Percentiles rank a stretch among this genome's conserved stretches.
phyloP scores from a whole-genome alignment of 768 basidiomycete genomes.

The Phanerochaete sordida region DNA sequence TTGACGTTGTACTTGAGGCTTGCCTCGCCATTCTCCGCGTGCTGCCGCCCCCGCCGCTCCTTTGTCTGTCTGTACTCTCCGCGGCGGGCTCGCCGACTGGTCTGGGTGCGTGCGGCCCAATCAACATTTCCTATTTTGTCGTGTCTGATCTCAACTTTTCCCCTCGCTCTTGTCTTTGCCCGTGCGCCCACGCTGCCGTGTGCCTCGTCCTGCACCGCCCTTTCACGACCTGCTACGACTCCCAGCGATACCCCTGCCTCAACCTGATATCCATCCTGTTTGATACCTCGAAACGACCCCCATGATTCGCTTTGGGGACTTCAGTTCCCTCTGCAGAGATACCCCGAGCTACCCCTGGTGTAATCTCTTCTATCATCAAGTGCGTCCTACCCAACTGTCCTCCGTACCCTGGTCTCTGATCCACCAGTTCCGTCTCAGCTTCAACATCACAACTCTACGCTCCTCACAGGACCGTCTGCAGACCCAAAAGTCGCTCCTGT shows the following conservation, averaged over 20 bases:
- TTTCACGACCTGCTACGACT: constrained; percentile 13
- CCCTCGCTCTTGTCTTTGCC: not conserved
- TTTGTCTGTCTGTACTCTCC: not conserved
- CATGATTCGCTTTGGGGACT: constrained; percentile 72
- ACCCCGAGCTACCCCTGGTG: constrained; percentile 88
- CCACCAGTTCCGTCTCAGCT: constrained; percentile 21
- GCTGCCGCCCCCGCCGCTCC: not conserved
- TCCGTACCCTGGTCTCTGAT: constrained; percentile 12
- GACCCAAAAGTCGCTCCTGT: constrained; percentile 60
- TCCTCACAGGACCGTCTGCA: constrained; percentile 40
- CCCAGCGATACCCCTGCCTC: constrained; percentile 11
- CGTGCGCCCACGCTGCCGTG: constrained; percentile 5
- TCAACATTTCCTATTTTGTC: constrained; percentile 4
- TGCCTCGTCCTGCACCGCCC: not conserved
- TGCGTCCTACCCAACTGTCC: constrained; percentile 30
- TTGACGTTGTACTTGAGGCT: constrained; percentile 2
- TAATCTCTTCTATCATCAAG: constrained; percentile 92
- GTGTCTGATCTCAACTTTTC: constrained; percentile 10
- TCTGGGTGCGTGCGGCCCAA: not conserved
- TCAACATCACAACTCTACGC: constrained; percentile 25
- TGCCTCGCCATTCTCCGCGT: not conserved
- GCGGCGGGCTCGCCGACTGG: constrained; percentile 1
- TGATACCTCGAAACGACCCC: constrained; percentile 5
- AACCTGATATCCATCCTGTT: not conserved
- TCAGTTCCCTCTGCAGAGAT: constrained; percentile 59